These are phyloP conservation scores for Scopulariopsis brevicaulis DNA, from an alignment of 2,329 filamentous ascomycete species.

Conservation along the genomic window DNA sequence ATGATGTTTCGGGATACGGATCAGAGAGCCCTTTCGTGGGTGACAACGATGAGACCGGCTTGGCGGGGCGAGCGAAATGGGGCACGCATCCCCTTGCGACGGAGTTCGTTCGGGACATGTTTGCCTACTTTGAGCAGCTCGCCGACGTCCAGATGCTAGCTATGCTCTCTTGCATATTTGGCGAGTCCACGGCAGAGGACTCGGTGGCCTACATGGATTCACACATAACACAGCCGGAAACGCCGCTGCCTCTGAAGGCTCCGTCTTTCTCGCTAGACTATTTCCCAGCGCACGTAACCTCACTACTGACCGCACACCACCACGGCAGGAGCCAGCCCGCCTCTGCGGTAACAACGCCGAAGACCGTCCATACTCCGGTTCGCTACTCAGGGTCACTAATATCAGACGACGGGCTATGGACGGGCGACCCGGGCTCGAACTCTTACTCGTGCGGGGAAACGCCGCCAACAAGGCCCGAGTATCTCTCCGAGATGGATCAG, in stretches of 20 bases:
- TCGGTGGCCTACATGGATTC: conserved; percentile 46
- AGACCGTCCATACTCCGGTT: conserved; percentile 42
- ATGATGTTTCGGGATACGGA: neutral
- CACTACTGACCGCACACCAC: neutral
- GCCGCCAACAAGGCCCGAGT: conserved; percentile 39
- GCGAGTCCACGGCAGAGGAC: conserved; percentile 44
- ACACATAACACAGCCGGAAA: conserved; percentile 45
- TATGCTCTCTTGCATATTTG: conserved; percentile 61
- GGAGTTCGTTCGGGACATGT: conserved; percentile 50
- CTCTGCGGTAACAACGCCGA: conserved; percentile 45
- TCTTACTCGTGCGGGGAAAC: conserved; percentile 54
- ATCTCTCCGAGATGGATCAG: conserved; percentile 29
- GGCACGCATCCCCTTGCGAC: conserved; percentile 52
- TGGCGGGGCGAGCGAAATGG: conserved; percentile 56
- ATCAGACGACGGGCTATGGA: conserved; percentile 43
- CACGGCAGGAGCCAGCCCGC: conserved; percentile 36
- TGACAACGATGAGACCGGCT: conserved; percentile 11
- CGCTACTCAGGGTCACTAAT: conserved; percentile 42
- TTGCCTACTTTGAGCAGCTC: conserved; percentile 48
- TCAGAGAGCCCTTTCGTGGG: neutral
- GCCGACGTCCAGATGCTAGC: conserved; percentile 61
- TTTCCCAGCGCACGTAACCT: conserved; percentile 42
- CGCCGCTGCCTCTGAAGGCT: conserved; percentile 52
- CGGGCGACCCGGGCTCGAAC: conserved; percentile 40
- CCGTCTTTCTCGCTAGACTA: conserved; percentile 57